Evolutionary conservation across 768 basidiomycete genomes (phyloP).

Genomic region (Leccinum imitatum): DNA sequence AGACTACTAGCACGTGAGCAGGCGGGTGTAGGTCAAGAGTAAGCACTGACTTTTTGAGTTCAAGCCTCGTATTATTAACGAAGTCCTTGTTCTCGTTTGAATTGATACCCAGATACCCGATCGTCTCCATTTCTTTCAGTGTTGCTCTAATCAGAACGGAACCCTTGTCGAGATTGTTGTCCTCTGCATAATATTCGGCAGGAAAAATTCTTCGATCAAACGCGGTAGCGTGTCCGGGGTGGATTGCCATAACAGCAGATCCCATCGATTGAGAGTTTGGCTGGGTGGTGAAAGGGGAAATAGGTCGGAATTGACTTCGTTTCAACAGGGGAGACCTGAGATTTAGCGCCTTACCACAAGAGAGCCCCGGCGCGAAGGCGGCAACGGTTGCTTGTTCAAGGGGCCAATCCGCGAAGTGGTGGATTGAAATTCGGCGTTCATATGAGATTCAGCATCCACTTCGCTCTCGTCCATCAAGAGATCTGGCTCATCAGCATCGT

Average conservation of each 20-base stretch:
- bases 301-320: no score
- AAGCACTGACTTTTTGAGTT: constrained; percentile 1
- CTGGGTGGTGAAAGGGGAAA: not conserved
- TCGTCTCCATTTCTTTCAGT: constrained; percentile 5
- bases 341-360: no score
- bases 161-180: not conserved
- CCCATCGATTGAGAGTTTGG: not conserved
- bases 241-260: not conserved
- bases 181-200: not conserved
- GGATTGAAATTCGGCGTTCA: no score
- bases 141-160: constrained; percentile 2
- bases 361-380: no score
- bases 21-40: not conserved
- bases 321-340: no score
- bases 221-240: not conserved
- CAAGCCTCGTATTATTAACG: not conserved
- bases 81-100: not conserved
- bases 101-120: no score
- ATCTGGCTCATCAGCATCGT: no score
- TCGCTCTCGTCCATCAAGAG: no score
- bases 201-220: not conserved
- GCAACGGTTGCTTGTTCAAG: no score
- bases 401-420: no score
- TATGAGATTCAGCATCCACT: no score
- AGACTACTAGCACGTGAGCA: not conserved